Base-by-base conservation (phyloP, 371 early-diverging fungal species). In the Nematocida minor region DNA sequence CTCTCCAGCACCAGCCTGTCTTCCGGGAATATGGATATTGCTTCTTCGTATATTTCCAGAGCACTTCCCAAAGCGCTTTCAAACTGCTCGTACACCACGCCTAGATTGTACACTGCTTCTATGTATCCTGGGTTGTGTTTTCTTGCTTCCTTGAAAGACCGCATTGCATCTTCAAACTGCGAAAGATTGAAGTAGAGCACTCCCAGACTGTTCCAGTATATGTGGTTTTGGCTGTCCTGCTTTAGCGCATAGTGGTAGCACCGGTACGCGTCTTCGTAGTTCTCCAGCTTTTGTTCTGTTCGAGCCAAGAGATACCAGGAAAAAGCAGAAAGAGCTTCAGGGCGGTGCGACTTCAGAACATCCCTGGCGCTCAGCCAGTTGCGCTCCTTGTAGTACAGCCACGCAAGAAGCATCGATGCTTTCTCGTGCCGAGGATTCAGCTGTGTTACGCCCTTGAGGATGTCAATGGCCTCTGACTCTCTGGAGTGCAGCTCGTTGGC, bases 91-190 rank as follows among this genome's bases (percentile, higher is more conserved):
- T 67, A 48, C 4, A 67, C 55, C 16, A 54, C 68, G 18, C 68
- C 68, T 41, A 67, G 41, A 27, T 67, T 67, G 48, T 67, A 67
- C 9, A 54, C 25, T 7, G 68, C 68, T 31, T 67, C 68, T 29
- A 54, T 25, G 40, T 51, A 67, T n/a, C 34, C 27, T 1, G 55
- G 53, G n/a, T 51, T 54, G n/a, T 42, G 36, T 38, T 36, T 31
- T 11, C n/a, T 67, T 20, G 68, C 51, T 29, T 54, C 22, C 36
- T 54, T 55, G 36, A 67, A 67, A 11, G 68, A 53, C 40, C 41
- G 14, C 55, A 51, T 67, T 0, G 68, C 68, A 54, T 67, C 68
- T 67, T 67, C 68, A 54, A 25, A 67, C 55, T 67, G 68, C 41
- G 27, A 40, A 3, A 67, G 53, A 14, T n/a, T 38, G 29, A 67